phyloP scores from a whole-genome alignment of 768 basidiomycete genomes.

The Trametes punicea region DNA sequence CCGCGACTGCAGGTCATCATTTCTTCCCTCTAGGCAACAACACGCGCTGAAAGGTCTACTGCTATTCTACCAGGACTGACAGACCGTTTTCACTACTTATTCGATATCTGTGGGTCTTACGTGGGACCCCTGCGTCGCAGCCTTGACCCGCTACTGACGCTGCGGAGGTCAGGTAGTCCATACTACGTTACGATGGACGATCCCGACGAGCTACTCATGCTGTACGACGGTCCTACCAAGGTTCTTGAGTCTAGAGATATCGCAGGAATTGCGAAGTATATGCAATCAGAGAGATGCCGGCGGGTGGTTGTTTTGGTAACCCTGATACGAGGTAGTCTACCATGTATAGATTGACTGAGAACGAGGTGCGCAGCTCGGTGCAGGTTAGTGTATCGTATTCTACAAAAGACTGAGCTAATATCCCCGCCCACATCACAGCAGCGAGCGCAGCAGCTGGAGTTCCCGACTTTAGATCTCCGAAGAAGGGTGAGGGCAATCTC shows the following conservation, averaged over 20 bases:
- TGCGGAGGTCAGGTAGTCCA: not conserved
- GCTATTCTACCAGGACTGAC: no score
- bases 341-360: not conserved
- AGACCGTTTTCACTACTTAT: no score
- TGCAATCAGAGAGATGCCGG: conserved; percentile 63
- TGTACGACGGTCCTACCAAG: conserved; percentile 26
- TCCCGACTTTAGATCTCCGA: conserved; percentile 53
- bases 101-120: no score
- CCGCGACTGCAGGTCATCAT: not conserved
- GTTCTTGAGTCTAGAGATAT: conserved; percentile 38
- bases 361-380: conserved; percentile 49
- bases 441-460: conserved; percentile 43
- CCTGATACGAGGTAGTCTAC: not conserved
- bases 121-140: no score
- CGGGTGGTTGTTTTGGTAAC: conserved; percentile 73
- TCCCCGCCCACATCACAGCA: conserved; percentile 20
- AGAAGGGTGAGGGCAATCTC: conserved; percentile 30
- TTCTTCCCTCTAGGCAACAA: not conserved
- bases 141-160: not conserved
- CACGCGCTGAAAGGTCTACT: no score
- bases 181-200: conserved; percentile 7
- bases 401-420: not conserved
- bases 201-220: conserved; percentile 14
- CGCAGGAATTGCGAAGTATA: conserved; percentile 57
- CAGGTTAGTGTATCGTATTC: conserved; percentile 44